Conservation (phyloP, 2,329 filamentous ascomycete genomes). For the Colletotrichum nymphaeae region DNA sequence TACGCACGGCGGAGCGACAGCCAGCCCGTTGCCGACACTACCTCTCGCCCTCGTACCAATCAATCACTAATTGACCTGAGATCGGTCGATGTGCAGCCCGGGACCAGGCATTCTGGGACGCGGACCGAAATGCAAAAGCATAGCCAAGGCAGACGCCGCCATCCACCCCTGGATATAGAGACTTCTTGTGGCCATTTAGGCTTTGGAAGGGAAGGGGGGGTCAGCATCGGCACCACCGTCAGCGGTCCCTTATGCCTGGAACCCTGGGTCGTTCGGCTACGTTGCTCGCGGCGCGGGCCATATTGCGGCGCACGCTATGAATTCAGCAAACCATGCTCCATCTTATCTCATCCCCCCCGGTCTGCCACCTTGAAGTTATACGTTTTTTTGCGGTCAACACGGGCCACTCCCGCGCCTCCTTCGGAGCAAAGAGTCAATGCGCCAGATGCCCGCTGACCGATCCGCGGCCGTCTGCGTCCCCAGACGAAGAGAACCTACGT, state of each 20-base stretch:
- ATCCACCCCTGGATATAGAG: neutral
- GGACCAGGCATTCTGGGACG: slow-evolving; percentile 21
- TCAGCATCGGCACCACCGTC: neutral
- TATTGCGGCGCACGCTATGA: neutral
- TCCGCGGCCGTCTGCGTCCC: neutral
- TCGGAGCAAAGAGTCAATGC: neutral
- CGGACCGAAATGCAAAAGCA: slow-evolving; percentile 21
- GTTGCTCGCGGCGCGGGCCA: slow-evolving; percentile 24
- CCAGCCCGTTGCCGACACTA: slow-evolving; percentile 13
- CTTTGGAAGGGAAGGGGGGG: neutral
- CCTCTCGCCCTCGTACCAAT: slow-evolving; percentile 7
- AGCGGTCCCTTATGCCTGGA: neutral
- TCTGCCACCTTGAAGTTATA: neutral
- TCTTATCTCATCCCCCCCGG: slow-evolving; percentile 17
- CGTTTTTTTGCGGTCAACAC: neutral
- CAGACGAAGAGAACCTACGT: neutral
- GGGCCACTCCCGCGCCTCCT: slow-evolving; percentile 7
- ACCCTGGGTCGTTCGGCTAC: slow-evolving; percentile 9
- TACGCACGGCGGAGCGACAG: neutral
- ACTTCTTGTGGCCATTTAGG: neutral
- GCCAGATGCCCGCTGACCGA: slow-evolving; percentile 20
- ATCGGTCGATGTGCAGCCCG: slow-evolving; percentile 26
- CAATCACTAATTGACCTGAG: neutral
- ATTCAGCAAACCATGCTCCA: neutral
- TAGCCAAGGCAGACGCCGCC: slow-evolving; percentile 2